A percentile compares a stretch with the other conserved stretches of the same genome.
Evolutionary conservation across 177 flowering plant species (phyloP).

Genomic region (Vitis hybrid): DNA sequence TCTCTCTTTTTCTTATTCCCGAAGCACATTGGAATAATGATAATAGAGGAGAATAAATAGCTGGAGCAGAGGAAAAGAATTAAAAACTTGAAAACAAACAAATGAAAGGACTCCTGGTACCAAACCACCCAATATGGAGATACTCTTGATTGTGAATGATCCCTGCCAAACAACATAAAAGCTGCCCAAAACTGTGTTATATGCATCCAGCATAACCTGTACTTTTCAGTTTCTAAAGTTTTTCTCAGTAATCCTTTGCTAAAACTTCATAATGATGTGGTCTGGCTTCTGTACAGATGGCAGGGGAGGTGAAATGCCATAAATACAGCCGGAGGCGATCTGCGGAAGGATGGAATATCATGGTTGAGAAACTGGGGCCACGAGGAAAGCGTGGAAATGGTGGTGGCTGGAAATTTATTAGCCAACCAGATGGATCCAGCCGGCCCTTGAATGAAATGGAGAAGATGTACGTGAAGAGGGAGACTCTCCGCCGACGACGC

Average conservation of each 20-base stretch:
- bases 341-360: slow-evolving; percentile 76
- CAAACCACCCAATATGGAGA: no score
- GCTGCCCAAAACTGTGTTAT: background rate
- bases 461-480: slow-evolving; percentile 80
- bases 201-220: no score
- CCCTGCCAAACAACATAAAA: background rate
- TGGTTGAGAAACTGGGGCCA: slow-evolving; percentile 78
- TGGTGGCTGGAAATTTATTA: slow-evolving; percentile 90
- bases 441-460: slow-evolving; percentile 80
- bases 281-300: slow-evolving; percentile 45
- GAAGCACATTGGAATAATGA: background rate
- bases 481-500: slow-evolving; percentile 67
- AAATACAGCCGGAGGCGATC: slow-evolving; percentile 80
- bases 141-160: no score
- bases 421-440: slow-evolving; percentile 87
- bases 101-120: no score
- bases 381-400: slow-evolving; percentile 80
- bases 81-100: background rate
- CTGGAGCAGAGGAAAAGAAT: background rate
- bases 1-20: background rate
- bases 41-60: background rate
- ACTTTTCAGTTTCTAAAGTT: background rate
- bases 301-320: slow-evolving; percentile 79
- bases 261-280: background rate
- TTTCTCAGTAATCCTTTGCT: background rate